Evolutionary conservation across 2,329 filamentous ascomycete genomes (phyloP).

Genomic region (Penicillium sp.): DNA sequence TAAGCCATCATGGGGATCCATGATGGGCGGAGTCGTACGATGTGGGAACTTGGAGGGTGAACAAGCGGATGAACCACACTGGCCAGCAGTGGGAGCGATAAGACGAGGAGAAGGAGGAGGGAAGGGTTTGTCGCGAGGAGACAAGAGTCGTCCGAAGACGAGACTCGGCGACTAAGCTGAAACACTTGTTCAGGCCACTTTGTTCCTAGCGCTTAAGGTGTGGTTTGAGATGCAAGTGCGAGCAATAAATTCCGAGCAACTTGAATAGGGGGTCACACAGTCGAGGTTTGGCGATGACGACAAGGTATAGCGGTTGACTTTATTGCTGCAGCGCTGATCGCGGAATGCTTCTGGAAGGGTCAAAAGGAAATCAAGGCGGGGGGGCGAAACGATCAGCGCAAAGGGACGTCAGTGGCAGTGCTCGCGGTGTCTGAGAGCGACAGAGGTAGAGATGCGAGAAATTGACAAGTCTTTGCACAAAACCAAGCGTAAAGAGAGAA

Average conservation of each 20-base stretch:
- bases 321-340: slow-evolving; percentile 1
- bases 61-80: slow-evolving; percentile 48
- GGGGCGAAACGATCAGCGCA: slow-evolving; percentile 14
- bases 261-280: not conserved
- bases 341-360: slow-evolving; percentile 21
- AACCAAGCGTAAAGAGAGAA: not conserved
- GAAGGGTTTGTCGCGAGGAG: slow-evolving; percentile 13
- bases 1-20: slow-evolving; percentile 22
- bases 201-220: slow-evolving; percentile 11
- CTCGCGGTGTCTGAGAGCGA: not conserved
- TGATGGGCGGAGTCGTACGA: slow-evolving; percentile 3
- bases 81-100: slow-evolving; percentile 27
- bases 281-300: not conserved
- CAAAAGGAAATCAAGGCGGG: slow-evolving; percentile 11
- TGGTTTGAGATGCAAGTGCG: not conserved
- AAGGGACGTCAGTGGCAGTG: slow-evolving; percentile 11
- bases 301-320: not conserved
- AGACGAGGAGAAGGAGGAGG: not conserved
- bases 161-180: slow-evolving; percentile 24
- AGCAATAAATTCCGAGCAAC: not conserved
- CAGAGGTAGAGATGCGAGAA: not conserved
- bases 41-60: slow-evolving; percentile 22
- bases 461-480: not conserved
- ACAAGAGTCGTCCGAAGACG: slow-evolving; percentile 27
- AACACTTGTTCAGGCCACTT: slow-evolving; percentile 23